Evolutionary conservation across 2,329 filamentous ascomycete genomes (phyloP), one percentile per base, ranked within the genome.

Genomic region (Didymella glomerata): DNA sequence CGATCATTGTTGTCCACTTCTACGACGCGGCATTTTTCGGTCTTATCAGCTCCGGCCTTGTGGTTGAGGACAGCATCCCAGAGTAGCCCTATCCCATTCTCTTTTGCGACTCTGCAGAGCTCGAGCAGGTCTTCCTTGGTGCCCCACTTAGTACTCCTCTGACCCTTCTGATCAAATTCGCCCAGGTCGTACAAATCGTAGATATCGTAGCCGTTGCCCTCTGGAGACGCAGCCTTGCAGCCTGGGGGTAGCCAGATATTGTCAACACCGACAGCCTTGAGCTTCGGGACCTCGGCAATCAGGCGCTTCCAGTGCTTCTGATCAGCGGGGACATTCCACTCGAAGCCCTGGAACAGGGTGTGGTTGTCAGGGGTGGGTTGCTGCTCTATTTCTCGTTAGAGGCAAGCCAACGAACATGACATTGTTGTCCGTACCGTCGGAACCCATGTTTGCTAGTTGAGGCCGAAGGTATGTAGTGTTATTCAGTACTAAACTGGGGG

Each of bases 11-110:
- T 52, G 69, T 91, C 84, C 24, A 91, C 89, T 72, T 88, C 86
- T 44, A 89, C 82, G 1, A 86, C 88, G 58, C 79, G 77, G 56
- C 84, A 88, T 53, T 83, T 83, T 71, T 91, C 89, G 25, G 83
- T 86, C 50, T 80, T 80, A 71, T 92, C 89, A 7, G 87, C 89
- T 2, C 84, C 88, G 2, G 88, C 87, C 72, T 89, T 90, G 72
- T 91, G 89, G 68, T 91, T 92, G 44, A 91, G 78, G 7, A 92
- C 88, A 1, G 88, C 86, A 72, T 91, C 89, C 82, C 88, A 91
- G 64, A 90, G 83, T 0, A 90, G 67, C 0, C 83, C 82, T 9
- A 91, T 79, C 0, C 83, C 84, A 24, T 82, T 65, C 36, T 82
- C 76, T 49, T 83, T 79, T 0, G 87, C 87, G 13, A 77, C 75